These are phyloP conservation scores for Colletotrichum lentis DNA, from an alignment of 2,329 filamentous ascomycete genomes.

Conservation along the genomic window DNA sequence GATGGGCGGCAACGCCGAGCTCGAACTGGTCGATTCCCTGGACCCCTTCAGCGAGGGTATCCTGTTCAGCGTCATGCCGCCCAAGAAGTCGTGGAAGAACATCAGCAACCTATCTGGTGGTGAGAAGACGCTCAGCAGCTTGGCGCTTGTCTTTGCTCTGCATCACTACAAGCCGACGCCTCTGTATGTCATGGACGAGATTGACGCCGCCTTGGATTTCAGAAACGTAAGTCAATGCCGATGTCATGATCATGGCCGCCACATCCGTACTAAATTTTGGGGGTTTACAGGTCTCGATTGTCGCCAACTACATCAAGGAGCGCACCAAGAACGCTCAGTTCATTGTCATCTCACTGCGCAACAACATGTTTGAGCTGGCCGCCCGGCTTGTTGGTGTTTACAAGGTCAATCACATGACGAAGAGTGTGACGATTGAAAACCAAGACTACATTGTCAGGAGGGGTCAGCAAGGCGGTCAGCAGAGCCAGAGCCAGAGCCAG, in stretches of 20 bases:
- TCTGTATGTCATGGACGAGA: conserved; percentile 99
- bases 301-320: conserved; percentile 99
- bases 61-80: conserved; percentile 97
- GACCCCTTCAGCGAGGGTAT: conserved; percentile 98
- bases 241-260: conserved; percentile 7
- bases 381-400: conserved; percentile 94
- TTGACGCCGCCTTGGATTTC: conserved; percentile 97
- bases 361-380: conserved; percentile 99
- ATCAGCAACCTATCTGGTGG: conserved; percentile 95
- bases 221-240: conserved; percentile 76
- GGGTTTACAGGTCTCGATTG: conserved; percentile 82
- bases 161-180: conserved; percentile 99
- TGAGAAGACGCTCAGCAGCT: conserved; percentile 92
- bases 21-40: conserved; percentile 94
- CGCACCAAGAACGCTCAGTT: conserved; percentile 99
- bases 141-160: conserved; percentile 96
- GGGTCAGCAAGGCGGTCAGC: conserved; percentile 43
- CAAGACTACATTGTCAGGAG: conserved; percentile 71
- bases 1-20: conserved; percentile 97
- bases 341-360: conserved; percentile 95
- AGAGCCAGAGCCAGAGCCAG: no score
- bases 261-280: conserved; percentile 32
- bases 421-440: conserved; percentile 90
- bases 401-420: conserved; percentile 99
- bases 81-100: conserved; percentile 99